Base-by-base conservation (phyloP, 2,329 filamentous ascomycete species). In the Colletotrichum cordylinicola region DNA sequence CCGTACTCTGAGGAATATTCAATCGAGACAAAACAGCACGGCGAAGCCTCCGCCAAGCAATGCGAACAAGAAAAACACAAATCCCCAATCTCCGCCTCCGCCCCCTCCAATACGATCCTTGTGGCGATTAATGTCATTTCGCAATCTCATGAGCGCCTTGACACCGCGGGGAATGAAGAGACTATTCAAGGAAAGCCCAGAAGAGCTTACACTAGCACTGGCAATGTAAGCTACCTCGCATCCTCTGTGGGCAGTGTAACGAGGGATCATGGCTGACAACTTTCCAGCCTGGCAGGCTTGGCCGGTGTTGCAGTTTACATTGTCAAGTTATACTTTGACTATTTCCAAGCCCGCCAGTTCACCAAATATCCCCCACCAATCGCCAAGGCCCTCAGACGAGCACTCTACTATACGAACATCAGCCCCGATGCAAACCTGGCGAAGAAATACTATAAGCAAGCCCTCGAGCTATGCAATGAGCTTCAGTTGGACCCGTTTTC, bases 401-500 rank as follows among this genome's bases (percentile, higher is more conserved):
- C 96, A 0, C 87, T 98, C 31, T 98, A 96, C 86, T 98, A 95
- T 85, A 95, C 93, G 78, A 96, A 97, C 81, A 91, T 94, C 78
- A 89, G 91, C 52, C 90, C 94, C 6, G 93, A 98, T 75, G 92
- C 95, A 4, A 90, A 94, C 74, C 90, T 94, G 70, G 96, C 96
- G 1, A 88, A 98, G 75, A 94, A 95, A 79, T 95, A 95, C 83
- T 98, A 98, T 83, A 93, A 93, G 80, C 90, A 94, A 78, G 96
- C 96, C 4, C 88, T 98, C 73, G 88, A 93, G 77, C 89, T 94
- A 67, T 95, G 95, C 73, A 87, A 92, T 66, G 92, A 95, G 80
- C 82, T 94, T 67, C 92, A 93, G 1, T 91, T 99, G 87, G 95
- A 98, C 82, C 95, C 95, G 0, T 98, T 96, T 82, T 96, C 94